Base-by-base conservation (phyloP, 108 stramenopile species). In the Epithemia pelagica region DNA sequence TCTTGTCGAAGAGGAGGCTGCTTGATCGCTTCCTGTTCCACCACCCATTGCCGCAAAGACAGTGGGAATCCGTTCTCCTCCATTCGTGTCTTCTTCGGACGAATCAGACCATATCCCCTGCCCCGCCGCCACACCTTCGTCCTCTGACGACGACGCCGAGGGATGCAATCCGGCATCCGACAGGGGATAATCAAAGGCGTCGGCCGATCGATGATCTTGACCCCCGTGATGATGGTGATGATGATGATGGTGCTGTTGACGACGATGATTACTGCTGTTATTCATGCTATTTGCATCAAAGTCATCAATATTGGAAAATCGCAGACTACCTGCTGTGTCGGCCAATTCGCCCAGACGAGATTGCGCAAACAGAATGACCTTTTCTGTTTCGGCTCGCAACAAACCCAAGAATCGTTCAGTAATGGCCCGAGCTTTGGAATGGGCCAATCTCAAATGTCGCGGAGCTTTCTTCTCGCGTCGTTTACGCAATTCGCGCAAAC, bases 321-420 rank as follows among this genome's bases (percentile, higher is more conserved):
- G 80, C 32, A 89, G 74, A 53, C 81, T 82, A 5, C 91, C 91
- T 5, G 85, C 82, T 1, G 91, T 85, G 77, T 92, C 84, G 26
- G 86, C 88, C 52, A 93, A 62, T 67, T 90, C 91, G 10, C 91
- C 91, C 28, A 85, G 55, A 52, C 83, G 76, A 8, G 83, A 58
- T 59, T 82, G 80, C 28, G 78, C 77, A 63, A 91, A 91, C 19
- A 93, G 65, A 10, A 81, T 78, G 0, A 93, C 85, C 71, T 90
- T 93, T 69, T 93, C 91, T 2, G 84, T 83, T 76, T 93, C 91
- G 22, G 75, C 73, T n/a, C 82, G 75, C 32, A 93, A 69, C 32
- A 86, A 73, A 21, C 79, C 76, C 25, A 82, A 64, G 66, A 93
- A 93, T 52, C 78, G 73, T 64, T 79, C 83, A 0, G 86, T 84